A percentile compares a stretch with the other conserved stretches of the same genome.
phyloP scores from a whole-genome alignment of 192 early-diverging fungal genomes.

The Backusella westeae region DNA sequence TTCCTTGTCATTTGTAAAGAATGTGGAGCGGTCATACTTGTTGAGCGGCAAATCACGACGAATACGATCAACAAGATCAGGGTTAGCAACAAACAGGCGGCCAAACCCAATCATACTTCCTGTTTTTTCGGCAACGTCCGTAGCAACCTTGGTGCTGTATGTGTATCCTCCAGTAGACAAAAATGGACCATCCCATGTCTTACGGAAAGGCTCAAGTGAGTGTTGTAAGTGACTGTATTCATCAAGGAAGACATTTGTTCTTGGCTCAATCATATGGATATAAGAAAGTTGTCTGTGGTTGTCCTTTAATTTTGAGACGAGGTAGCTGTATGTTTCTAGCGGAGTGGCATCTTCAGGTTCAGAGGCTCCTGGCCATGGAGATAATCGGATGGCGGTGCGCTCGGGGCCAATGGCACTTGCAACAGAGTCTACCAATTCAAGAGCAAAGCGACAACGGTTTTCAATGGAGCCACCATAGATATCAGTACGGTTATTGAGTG shows the following conservation, averaged over 20 bases:
- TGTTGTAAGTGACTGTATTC: not conserved
- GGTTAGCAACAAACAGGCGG: conserved; percentile 31
- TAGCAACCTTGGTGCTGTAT: conserved; percentile 1
- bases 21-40: conserved; percentile 22
- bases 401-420: conserved; percentile 25
- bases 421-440: conserved; percentile 34
- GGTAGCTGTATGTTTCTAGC: conserved; percentile 22
- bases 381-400: conserved; percentile 34
- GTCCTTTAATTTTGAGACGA: conserved; percentile 21
- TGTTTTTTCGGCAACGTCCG: conserved; percentile 9
- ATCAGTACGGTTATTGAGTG: conserved; percentile 77
- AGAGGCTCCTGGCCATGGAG: conserved; percentile 25
- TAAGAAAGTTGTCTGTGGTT: conserved; percentile 34
- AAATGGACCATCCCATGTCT: conserved; percentile 24
- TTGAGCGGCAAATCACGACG: conserved; percentile 13
- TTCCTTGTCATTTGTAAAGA: conserved; percentile 13
- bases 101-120: conserved; percentile 30
- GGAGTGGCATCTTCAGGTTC: conserved; percentile 34
- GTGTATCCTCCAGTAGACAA: conserved; percentile 24
- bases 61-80: conserved; percentile 29
- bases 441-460: conserved; percentile 28
- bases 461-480: conserved; percentile 29
- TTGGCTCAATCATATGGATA: conserved; percentile 35
- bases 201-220: conserved; percentile 16
- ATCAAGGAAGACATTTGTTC: conserved; percentile 49